These are phyloP conservation scores for Oryza australiensis DNA, from an alignment of 176 grass and related monocot genomes.

Conservation along the genomic window DNA sequence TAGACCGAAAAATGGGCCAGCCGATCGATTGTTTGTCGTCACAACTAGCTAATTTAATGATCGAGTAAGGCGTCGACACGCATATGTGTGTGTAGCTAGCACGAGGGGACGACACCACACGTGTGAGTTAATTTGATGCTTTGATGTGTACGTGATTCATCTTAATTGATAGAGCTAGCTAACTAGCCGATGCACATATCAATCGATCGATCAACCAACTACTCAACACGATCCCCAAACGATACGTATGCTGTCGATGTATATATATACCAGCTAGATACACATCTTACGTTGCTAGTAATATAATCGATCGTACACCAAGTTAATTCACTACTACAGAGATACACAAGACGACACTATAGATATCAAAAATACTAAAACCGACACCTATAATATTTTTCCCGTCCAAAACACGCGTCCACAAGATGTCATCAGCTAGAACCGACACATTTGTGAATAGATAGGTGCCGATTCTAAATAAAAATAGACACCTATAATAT, in stretches of 20 bases:
- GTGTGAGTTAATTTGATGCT: background rate
- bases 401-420: no score
- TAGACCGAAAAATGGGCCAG: background rate
- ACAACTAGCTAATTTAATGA: background rate
- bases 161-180: background rate
- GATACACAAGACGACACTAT: no score
- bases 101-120: conserved; percentile 7
- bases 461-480: no score
- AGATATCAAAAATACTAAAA: no score
- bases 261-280: no score
- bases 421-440: no score
- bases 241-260: background rate
- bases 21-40: background rate
- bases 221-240: background rate
- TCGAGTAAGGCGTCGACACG: background rate
- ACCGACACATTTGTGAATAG: no score
- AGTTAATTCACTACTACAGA: no score
- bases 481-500: no score
- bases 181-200: background rate
- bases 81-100: background rate
- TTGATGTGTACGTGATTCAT: background rate
- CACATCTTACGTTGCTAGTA: no score
- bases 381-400: no score
- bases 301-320: no score
- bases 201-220: background rate